Evolutionary conservation across 2,329 filamentous ascomycete genomes (phyloP).

Genomic region (Fusarium sp.): DNA sequence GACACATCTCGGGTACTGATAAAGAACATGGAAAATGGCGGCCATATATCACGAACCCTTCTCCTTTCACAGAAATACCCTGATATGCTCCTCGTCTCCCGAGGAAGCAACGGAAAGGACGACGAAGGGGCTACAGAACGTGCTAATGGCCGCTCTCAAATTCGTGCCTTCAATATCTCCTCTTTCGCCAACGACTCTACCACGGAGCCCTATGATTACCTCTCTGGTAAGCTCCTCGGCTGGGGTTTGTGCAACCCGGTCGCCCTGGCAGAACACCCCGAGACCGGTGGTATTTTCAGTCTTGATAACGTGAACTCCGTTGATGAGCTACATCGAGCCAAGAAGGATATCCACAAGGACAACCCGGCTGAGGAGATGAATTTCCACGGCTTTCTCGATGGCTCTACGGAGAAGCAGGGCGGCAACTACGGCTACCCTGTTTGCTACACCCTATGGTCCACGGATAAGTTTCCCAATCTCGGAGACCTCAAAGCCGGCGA

Average conservation of each 20-base stretch:
- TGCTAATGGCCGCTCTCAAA: slow-evolving; percentile 71
- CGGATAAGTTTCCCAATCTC: slow-evolving; percentile 56
- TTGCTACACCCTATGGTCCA: slow-evolving; percentile 76
- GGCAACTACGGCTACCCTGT: slow-evolving; percentile 78
- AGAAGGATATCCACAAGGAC: slow-evolving; percentile 72
- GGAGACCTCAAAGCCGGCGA: slow-evolving; percentile 59
- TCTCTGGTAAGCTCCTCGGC: slow-evolving; percentile 63
- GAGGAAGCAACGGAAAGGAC: slow-evolving; percentile 73
- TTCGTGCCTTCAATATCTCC: slow-evolving; percentile 68
- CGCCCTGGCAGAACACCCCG: slow-evolving; percentile 73
- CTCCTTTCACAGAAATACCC: slow-evolving; percentile 68
- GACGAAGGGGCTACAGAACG: slow-evolving; percentile 66
- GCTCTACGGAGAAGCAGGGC: slow-evolving; percentile 50
- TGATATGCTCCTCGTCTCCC: slow-evolving; percentile 72
- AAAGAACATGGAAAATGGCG: slow-evolving; percentile 70
- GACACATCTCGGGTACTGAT: slow-evolving; percentile 64
- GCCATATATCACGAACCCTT: slow-evolving; percentile 76
- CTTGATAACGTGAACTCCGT: slow-evolving; percentile 75
- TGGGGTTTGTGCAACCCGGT: slow-evolving; percentile 82
- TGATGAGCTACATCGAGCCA: slow-evolving; percentile 70
- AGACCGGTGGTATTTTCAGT: slow-evolving; percentile 64
- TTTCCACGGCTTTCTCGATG: slow-evolving; percentile 71
- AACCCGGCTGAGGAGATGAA: slow-evolving; percentile 83
- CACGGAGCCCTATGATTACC: slow-evolving; percentile 57
- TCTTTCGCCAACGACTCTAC: slow-evolving; percentile 40